These are phyloP conservation scores for Lasiosphaeris hirsuta DNA, from an alignment of 495 filamentous ascomycete species.

Conservation along the genomic window DNA sequence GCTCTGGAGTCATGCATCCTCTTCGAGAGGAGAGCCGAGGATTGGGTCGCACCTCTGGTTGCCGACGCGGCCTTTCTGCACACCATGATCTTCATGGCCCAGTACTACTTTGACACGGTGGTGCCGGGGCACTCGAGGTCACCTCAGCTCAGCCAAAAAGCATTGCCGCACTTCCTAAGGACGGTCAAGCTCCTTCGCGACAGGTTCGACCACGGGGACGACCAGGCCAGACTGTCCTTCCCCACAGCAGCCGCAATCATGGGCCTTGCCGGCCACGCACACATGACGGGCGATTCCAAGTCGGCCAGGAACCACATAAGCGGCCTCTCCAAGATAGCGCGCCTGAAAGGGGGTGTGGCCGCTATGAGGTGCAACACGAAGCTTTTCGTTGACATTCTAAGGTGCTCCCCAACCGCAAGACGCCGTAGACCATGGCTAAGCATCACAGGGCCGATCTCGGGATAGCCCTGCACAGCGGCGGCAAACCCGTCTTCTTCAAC, in stretches of 20 bases:
- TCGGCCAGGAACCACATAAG: slow-evolving; percentile 3
- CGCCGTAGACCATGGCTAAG: too few relatives aligned
- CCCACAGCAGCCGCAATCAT: slow-evolving; percentile 7
- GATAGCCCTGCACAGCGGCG: slow-evolving; percentile 28
- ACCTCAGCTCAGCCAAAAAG: not conserved
- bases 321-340: slow-evolving; percentile 2
- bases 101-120: slow-evolving; percentile 30
- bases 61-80: slow-evolving; percentile 39
- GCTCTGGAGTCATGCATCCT: slow-evolving; percentile 37
- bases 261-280: not conserved
- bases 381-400: slow-evolving; percentile 5
- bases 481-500: slow-evolving; percentile 31
- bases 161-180: slow-evolving; percentile 27
- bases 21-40: slow-evolving; percentile 27
- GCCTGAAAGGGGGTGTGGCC: not conserved
- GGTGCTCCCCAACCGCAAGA: not conserved
- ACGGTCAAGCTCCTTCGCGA: slow-evolving; percentile 36
- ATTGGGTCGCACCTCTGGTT: slow-evolving; percentile 34
- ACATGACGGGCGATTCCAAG: slow-evolving; percentile 2
- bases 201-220: slow-evolving; percentile 18
- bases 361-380: not conserved
- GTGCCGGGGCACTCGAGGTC: not conserved
- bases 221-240: slow-evolving; percentile 1
- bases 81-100: slow-evolving; percentile 34
- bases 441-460: slow-evolving; percentile 30